Conservation (phyloP, 768 basidiomycete species). For the Hygrophoropsis aurantiaca region DNA sequence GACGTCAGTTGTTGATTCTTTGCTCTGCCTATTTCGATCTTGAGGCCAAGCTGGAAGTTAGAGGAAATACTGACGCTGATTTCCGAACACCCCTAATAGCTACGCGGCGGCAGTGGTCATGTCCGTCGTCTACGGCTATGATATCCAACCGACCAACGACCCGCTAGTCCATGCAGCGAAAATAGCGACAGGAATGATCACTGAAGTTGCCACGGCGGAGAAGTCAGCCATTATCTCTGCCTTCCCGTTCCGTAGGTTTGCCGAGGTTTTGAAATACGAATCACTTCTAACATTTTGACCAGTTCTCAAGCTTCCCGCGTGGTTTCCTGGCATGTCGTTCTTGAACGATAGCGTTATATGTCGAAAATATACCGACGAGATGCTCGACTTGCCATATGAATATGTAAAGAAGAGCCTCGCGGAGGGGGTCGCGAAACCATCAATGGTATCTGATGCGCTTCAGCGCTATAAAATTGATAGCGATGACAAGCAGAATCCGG, state of each 20-base stretch:
- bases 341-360: constrained; percentile 8
- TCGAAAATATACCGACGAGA: constrained; percentile 8
- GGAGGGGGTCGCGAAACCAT: constrained; percentile 17
- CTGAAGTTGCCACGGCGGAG: not conserved
- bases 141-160: constrained; percentile 4
- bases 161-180: constrained; percentile 9
- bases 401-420: constrained; percentile 17
- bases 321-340: constrained; percentile 15
- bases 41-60: no score
- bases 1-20: constrained; percentile 4
- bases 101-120: constrained; percentile 11
- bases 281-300: no score
- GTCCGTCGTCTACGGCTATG: constrained; percentile 17
- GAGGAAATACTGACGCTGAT: no score
- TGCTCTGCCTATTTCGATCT: not conserved
- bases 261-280: no score
- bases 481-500: no score
- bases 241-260: constrained; percentile 15
- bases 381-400: constrained; percentile 19
- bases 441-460: constrained; percentile 17
- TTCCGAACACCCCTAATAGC: not conserved
- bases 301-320: constrained; percentile 12
- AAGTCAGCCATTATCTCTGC: constrained; percentile 2
- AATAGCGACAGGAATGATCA: constrained; percentile 5
- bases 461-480: no score